phyloP scores from a whole-genome alignment of 1,284 basidiomycete species.

The Ceratorhiza oryzae-sativae region DNA sequence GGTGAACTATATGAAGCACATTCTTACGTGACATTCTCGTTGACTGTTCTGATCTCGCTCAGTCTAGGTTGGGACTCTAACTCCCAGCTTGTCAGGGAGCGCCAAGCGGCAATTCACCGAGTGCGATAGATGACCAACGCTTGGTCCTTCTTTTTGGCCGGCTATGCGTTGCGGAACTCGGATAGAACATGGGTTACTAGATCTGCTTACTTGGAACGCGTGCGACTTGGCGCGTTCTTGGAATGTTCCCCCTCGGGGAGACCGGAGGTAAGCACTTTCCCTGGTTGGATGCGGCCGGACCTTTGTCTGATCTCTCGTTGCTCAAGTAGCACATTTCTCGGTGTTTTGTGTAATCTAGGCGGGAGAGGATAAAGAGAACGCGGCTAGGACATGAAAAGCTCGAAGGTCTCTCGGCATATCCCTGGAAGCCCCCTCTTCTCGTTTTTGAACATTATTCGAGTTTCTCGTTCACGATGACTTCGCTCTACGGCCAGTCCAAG shows the following conservation, averaged over 20 bases:
- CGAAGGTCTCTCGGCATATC: slow-evolving; percentile 33
- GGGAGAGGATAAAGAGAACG: background rate
- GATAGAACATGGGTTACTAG: background rate
- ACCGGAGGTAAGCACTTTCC: background rate
- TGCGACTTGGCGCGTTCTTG: background rate
- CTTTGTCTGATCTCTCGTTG: background rate
- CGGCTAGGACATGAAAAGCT: background rate
- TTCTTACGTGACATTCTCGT: background rate
- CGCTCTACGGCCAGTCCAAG: background rate
- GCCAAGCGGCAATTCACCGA: slow-evolving; percentile 31
- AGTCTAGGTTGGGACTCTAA: slow-evolving; percentile 2
- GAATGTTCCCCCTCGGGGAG: background rate
- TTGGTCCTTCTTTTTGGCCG: slow-evolving; percentile 29
- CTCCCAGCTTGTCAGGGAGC: slow-evolving; percentile 8
- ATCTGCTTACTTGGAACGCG: background rate
- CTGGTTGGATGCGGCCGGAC: slow-evolving; percentile 15
- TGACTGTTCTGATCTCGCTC: slow-evolving; percentile 1
- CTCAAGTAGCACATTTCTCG: background rate
- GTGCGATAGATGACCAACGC: slow-evolving; percentile 10
- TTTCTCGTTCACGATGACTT: slow-evolving; percentile 4
- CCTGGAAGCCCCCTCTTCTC: background rate
- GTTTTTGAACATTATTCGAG: background rate
- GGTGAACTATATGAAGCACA: background rate
- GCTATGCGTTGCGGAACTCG: slow-evolving; percentile 25
- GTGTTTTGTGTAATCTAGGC: background rate